Evolutionary conservation across 2,329 filamentous ascomycete species (phyloP).

Genomic region (Westerdykella ornata): DNA sequence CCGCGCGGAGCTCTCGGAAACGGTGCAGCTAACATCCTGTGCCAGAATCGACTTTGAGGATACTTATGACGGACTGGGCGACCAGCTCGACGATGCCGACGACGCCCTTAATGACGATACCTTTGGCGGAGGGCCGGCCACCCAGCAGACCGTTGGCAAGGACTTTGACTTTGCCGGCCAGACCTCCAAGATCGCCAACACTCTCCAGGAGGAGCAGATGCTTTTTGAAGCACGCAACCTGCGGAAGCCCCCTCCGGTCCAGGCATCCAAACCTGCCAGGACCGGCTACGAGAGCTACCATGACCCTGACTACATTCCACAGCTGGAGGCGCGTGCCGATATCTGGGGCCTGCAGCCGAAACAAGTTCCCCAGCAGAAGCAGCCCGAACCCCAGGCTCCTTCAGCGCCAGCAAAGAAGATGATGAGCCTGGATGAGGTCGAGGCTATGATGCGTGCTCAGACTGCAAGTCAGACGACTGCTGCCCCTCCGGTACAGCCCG

Average conservation of each 20-base stretch:
- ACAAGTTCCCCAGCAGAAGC: constrained; percentile 39
- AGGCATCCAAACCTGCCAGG: constrained; percentile 55
- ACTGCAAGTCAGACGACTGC: constrained; percentile 44
- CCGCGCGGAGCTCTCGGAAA: constrained; percentile 1
- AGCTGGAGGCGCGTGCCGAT: constrained; percentile 85
- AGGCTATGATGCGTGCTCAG: constrained; percentile 80
- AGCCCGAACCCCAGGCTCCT: constrained; percentile 20
- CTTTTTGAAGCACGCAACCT: constrained; percentile 63
- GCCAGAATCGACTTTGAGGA: constrained; percentile 81
- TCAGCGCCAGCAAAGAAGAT: constrained; percentile 59
- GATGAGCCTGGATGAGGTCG: constrained; percentile 94
- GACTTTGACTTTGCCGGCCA: constrained; percentile 97
- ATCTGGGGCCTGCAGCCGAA: constrained; percentile 77
- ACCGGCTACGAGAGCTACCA: constrained; percentile 91
- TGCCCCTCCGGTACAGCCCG: constrained; percentile 28
- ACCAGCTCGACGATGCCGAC: constrained; percentile 82
- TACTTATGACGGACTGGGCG: constrained; percentile 90
- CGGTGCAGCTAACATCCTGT: constrained; percentile 42
- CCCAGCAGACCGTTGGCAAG: constrained; percentile 60
- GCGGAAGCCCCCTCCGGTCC: constrained; percentile 36
- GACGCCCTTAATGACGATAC: constrained; percentile 97
- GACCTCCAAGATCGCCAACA: constrained; percentile 78
- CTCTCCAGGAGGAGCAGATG: constrained; percentile 84
- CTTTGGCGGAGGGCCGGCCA: constrained; percentile 54
- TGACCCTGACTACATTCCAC: constrained; percentile 74